A percentile compares a stretch with the other conserved stretches of the same genome.
phyloP scores from a whole-genome alignment of 2,329 filamentous ascomycete species.

The Phialophora verrucosa region DNA sequence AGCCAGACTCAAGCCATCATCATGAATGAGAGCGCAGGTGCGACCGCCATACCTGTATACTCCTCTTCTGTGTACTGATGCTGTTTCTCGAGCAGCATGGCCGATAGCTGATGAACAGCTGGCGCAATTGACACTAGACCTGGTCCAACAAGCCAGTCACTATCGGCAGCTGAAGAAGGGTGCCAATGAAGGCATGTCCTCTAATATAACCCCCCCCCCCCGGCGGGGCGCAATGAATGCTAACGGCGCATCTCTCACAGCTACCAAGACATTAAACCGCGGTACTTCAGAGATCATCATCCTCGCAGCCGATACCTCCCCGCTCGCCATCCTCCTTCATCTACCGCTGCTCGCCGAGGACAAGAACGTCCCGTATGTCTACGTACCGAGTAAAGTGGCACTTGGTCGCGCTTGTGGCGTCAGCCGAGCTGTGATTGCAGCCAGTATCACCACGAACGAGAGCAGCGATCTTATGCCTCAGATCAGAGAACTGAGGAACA shows the following conservation, averaged over 20 bases:
- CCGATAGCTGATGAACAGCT: conserved; percentile 74
- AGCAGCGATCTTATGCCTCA: conserved; percentile 83
- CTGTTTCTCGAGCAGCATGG: conserved; percentile 57
- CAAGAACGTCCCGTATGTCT: conserved; percentile 69
- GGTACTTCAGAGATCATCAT: conserved; percentile 89
- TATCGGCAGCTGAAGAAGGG: conserved; percentile 80
- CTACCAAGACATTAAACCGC: conserved; percentile 87
- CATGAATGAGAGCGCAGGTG: too few species aligned
- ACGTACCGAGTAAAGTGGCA: conserved; percentile 77
- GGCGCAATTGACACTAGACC: conserved; percentile 84
- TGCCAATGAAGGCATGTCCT: too few species aligned
- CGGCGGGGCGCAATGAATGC: too few species aligned
- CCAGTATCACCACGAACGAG: conserved; percentile 90
- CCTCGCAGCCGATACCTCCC: conserved; percentile 84
- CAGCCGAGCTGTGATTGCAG: conserved; percentile 82
- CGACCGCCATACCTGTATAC: too few species aligned
- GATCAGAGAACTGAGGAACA: conserved; percentile 88
- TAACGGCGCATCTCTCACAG: conserved; percentile 38
- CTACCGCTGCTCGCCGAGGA: conserved; percentile 84
- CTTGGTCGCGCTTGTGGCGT: conserved; percentile 91
- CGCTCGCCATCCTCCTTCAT: conserved; percentile 86
- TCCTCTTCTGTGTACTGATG: too few species aligned
- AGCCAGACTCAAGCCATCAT: too few species aligned
- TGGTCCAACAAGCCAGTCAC: conserved; percentile 72
- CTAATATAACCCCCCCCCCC: too few species aligned